Conservation (phyloP, 371 early-diverging fungal genomes). For the Actinomucor elegans region DNA sequence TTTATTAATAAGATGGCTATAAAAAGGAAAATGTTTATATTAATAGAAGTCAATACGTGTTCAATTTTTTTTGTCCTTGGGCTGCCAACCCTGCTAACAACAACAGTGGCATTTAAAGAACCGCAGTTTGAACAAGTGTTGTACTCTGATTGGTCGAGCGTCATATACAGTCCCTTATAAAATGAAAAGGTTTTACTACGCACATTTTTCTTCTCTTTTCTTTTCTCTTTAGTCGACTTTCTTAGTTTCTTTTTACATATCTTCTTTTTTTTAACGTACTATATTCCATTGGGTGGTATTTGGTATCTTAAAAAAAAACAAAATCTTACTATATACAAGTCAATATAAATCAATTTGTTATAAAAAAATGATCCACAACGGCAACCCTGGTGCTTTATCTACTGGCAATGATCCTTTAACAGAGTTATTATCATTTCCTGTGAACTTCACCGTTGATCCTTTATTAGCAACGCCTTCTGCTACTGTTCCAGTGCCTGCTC, state of each 20-base stretch:
- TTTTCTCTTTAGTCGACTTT: constrained; percentile 22
- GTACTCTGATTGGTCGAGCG: constrained; percentile 12
- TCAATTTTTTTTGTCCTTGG: too few relatives aligned
- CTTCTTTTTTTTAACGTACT: constrained; percentile 23
- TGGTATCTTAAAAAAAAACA: constrained; percentile 1
- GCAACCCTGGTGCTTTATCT: too few relatives aligned
- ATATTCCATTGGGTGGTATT: constrained; percentile 54
- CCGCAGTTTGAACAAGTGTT: constrained; percentile 30
- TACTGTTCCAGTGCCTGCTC: neutral
- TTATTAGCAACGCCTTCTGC: constrained; percentile 16
- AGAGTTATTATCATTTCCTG: constrained; percentile 28
- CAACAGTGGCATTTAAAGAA: too few relatives aligned
- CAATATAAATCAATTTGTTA: neutral
- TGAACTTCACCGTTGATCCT: constrained; percentile 34
- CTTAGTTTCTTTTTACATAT: constrained; percentile 17
- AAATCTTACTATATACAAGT: constrained; percentile 12
- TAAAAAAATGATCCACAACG: constrained; percentile 4
- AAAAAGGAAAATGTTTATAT: too few relatives aligned
- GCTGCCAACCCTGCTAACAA: too few relatives aligned
- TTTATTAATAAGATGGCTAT: too few relatives aligned
- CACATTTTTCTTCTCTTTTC: neutral
- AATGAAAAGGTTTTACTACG: neutral
- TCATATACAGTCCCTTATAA: neutral
- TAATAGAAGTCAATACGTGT: too few relatives aligned
- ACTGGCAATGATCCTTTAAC: constrained; percentile 17